A percentile compares a stretch with the other conserved stretches of the same genome.
phyloP scores from a whole-genome alignment of 108 stramenopile genomes.

The Cyclotella atomus region DNA sequence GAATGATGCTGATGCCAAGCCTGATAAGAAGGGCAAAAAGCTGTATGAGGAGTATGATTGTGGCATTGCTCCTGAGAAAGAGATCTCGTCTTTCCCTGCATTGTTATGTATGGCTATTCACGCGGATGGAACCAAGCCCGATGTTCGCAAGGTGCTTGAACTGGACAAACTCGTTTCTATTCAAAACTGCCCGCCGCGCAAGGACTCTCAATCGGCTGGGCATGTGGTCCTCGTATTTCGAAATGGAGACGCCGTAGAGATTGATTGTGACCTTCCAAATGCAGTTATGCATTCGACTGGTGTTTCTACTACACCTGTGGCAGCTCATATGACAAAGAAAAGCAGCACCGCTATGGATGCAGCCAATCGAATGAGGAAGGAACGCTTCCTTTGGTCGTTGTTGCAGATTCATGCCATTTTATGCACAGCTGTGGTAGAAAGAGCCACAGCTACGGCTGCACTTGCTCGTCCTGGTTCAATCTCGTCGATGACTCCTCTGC shows the following conservation, averaged over 20 bases:
- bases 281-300: no score
- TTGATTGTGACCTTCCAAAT: slow-evolving; percentile 69
- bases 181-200: slow-evolving; percentile 69
- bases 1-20: not conserved
- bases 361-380: slow-evolving; percentile 67
- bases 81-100: slow-evolving; percentile 85
- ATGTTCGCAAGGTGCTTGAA: slow-evolving; percentile 80
- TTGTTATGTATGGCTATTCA: slow-evolving; percentile 74
- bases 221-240: slow-evolving; percentile 74
- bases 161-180: slow-evolving; percentile 81
- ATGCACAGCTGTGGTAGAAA: slow-evolving; percentile 83
- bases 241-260: slow-evolving; percentile 79
- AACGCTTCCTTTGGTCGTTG: slow-evolving; percentile 84
- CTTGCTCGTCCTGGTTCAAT: no score
- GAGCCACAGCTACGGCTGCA: slow-evolving; percentile 48
- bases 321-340: slow-evolving; percentile 6
- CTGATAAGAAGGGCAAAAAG: slow-evolving; percentile 19
- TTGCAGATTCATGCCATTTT: slow-evolving; percentile 88
- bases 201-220: slow-evolving; percentile 23
- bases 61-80: slow-evolving; percentile 47
- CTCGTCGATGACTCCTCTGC: slow-evolving; percentile 51
- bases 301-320: not conserved
- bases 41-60: slow-evolving; percentile 36
- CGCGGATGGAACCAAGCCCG: slow-evolving; percentile 81
- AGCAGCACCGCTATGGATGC: slow-evolving; percentile 56